These are phyloP conservation scores for Wickerhamiella shivajii DNA, from an alignment of 805 yeast species.

Conservation along the genomic window DNA sequence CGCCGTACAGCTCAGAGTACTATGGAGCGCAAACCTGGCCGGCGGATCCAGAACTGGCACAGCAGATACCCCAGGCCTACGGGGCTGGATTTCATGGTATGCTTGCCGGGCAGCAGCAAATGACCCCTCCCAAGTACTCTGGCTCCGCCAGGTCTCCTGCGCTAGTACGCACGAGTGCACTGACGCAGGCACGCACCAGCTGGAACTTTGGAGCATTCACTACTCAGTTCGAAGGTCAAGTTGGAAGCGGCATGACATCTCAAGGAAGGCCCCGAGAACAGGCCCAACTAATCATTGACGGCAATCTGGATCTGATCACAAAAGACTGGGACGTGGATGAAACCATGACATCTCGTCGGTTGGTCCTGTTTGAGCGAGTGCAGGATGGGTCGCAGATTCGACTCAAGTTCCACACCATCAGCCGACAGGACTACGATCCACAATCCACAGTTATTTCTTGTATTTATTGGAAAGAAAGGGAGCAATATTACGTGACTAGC, in stretches of 20 bases:
- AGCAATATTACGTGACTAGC: conserved; percentile 42
- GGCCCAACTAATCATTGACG: conserved; percentile 14
- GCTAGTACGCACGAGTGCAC: conserved; percentile 6
- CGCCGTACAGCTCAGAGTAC: too few species aligned
- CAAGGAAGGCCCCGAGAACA: conserved; percentile 1
- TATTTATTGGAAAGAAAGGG: conserved; percentile 39
- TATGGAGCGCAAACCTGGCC: too few species aligned
- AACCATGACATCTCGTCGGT: conserved; percentile 28
- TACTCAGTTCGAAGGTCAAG: too few species aligned
- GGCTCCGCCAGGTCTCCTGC: conserved; percentile 4
- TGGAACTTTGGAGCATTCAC: conserved; percentile 3
- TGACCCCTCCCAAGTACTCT: too few species aligned
- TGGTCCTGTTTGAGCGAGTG: conserved; percentile 32
- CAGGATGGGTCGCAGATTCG: conserved; percentile 26
- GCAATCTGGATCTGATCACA: conserved; percentile 25
- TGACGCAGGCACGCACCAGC: conserved; percentile 3
- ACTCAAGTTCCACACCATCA: conserved; percentile 28
- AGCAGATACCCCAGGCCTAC: too few species aligned
- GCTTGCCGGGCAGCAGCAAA: too few species aligned
- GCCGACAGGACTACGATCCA: conserved; percentile 26
- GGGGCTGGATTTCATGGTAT: too few species aligned
- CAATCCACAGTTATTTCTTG: conserved; percentile 40
- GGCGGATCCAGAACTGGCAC: too few species aligned
- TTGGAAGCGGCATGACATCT: neutral
- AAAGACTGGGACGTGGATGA: conserved; percentile 35